Evolutionary conservation across 2,329 filamentous ascomycete species (phyloP).

Genomic region (Phaeosphaeria sp.): DNA sequence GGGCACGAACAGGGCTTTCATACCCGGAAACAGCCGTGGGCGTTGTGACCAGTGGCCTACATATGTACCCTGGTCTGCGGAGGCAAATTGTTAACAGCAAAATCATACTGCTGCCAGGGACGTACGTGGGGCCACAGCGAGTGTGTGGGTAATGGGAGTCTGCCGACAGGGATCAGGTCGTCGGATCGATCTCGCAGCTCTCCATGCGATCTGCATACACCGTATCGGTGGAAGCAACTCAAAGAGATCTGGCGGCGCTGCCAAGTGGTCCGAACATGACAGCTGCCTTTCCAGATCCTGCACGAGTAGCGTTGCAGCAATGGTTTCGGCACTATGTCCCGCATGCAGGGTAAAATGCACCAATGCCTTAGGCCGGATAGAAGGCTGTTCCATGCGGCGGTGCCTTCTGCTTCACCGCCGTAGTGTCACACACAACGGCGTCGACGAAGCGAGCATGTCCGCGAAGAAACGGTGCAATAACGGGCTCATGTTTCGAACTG

Average conservation of each 20-base stretch:
- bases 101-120: conserved; percentile 24
- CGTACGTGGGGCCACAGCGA: conserved; percentile 25
- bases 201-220: conserved; percentile 33
- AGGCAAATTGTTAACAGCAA: conserved; percentile 23
- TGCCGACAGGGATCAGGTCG: conserved; percentile 27
- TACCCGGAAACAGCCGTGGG: conserved; percentile 31
- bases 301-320: conserved; percentile 31
- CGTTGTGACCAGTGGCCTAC: conserved; percentile 27
- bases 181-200: conserved; percentile 33
- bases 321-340: conserved; percentile 36
- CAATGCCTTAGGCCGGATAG: conserved; percentile 13
- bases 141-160: conserved; percentile 21
- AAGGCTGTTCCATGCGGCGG: conserved; percentile 15
- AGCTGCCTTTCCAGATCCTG: conserved; percentile 39
- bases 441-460: conserved; percentile 21
- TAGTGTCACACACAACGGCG: conserved; percentile 15
- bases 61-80: conserved; percentile 25
- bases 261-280: conserved; percentile 31
- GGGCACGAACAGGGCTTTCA: conserved; percentile 32
- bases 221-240: conserved; percentile 22
- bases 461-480: conserved; percentile 1
- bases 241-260: conserved; percentile 38
- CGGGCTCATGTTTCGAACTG: conserved; percentile 17
- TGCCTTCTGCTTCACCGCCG: conserved; percentile 17
- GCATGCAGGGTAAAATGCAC: conserved; percentile 34